These are phyloP conservation scores for Fremontodendron californicum DNA, from an alignment of 345 rosid genomes.

Conservation along the genomic window DNA sequence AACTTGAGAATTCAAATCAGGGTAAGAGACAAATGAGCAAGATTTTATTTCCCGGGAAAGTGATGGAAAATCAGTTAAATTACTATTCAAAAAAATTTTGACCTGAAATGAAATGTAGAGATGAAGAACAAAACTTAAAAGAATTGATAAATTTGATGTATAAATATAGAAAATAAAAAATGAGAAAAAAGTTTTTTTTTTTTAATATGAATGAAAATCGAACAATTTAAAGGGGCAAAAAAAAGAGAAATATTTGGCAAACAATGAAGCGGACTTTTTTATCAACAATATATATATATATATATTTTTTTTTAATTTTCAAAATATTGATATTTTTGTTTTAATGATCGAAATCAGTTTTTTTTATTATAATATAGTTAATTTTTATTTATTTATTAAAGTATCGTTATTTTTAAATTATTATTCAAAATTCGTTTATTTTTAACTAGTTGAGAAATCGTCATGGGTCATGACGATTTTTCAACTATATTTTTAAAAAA, in stretches of 20 bases:
- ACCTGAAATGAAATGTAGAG: neutral
- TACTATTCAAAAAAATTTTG: neutral
- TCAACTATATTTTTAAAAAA: no score
- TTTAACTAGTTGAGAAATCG: no score
- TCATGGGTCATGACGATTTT: no score
- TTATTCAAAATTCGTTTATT: no score
- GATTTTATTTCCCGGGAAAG: neutral
- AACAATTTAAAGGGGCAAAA: neutral
- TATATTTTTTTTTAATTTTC: no score
- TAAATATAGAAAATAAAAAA: neutral
- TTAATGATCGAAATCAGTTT: no score
- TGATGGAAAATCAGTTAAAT: neutral
- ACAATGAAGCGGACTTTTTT: neutral
- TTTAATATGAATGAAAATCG: neutral
- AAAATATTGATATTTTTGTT: no score
- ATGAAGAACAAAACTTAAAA: neutral
- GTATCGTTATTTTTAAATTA: no score
- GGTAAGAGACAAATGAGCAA: neutral
- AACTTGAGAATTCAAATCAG: neutral
- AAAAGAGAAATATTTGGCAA: neutral
- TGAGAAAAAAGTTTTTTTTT: neutral
- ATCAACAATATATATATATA: no score
- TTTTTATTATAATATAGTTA: no score
- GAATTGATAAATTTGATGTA: neutral
- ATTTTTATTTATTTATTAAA: no score